Percentiles rank a stretch among this genome's conserved stretches.
phyloP scores from a whole-genome alignment of 2,329 filamentous ascomycete genomes.

The Claviceps sp. region DNA sequence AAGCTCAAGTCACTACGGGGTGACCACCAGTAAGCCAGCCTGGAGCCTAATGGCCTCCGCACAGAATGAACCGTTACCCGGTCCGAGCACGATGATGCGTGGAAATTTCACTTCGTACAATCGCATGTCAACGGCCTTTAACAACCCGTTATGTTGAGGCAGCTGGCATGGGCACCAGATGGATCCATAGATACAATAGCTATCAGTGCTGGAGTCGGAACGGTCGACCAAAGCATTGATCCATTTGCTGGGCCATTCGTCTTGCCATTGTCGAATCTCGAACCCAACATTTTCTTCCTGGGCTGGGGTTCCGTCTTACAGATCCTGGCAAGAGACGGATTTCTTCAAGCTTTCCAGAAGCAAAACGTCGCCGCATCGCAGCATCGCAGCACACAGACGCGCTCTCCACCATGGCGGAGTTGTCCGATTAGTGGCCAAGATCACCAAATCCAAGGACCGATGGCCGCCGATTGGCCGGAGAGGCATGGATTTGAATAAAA shows the following conservation, averaged over 20 bases:
- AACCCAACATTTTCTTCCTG: neutral
- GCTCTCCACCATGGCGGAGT: constrained; percentile 14
- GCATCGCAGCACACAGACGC: neutral
- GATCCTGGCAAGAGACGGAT: constrained; percentile 12
- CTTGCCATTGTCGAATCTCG: neutral
- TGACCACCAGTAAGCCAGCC: too few species aligned
- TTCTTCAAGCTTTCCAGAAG: constrained; percentile 18
- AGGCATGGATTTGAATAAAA: neutral
- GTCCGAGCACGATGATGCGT: too few species aligned
- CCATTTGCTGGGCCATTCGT: neutral
- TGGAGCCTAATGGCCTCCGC: too few species aligned
- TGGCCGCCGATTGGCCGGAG: constrained; percentile 10
- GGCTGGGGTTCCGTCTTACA: neutral
- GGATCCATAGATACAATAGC: neutral
- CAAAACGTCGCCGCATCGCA: constrained; percentile 2
- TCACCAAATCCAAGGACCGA: constrained; percentile 10
- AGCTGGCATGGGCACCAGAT: too few species aligned
- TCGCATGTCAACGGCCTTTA: too few species aligned
- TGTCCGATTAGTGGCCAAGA: constrained; percentile 10
- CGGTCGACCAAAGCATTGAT: neutral
- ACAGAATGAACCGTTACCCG: too few species aligned
- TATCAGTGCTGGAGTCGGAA: too few species aligned
- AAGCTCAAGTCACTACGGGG: too few species aligned
- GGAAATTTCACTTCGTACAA: too few species aligned
- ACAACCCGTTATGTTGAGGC: too few species aligned